A percentile compares a stretch with the other conserved stretches of the same genome.
phyloP scores from a whole-genome alignment of 78 protist genomes.

The Dictyostelium capitatum region DNA sequence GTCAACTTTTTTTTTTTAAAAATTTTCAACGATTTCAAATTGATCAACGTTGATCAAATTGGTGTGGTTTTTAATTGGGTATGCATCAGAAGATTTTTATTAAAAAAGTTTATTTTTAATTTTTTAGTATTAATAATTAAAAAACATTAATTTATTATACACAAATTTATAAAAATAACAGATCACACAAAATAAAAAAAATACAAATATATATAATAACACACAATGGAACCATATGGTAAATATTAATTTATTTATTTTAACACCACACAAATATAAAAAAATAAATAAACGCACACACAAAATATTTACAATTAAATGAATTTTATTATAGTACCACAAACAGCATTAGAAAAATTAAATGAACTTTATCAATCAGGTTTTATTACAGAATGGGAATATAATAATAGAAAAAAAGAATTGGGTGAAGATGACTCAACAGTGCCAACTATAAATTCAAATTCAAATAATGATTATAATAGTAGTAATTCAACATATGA shows the following conservation, averaged over 20 bases:
- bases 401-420: conserved; percentile 43
- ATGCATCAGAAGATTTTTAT: neutral
- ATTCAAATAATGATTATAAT: neutral
- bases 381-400: conserved; percentile 53
- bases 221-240: conserved; percentile 4
- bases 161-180: too few species aligned
- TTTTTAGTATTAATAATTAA: neutral
- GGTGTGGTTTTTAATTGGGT: neutral
- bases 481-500: neutral
- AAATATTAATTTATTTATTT: neutral
- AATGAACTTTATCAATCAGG: conserved; percentile 42
- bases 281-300: too few species aligned
- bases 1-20: too few species aligned
- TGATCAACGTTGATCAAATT: too few species aligned
- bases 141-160: neutral
- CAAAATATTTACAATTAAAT: too few species aligned
- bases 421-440: neutral
- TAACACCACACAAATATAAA: too few species aligned
- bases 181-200: neutral
- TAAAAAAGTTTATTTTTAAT: too few species aligned
- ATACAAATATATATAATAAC: too few species aligned
- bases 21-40: neutral
- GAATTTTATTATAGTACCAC: neutral
- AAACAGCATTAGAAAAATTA: conserved; percentile 23
- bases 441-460: neutral